phyloP scores from a whole-genome alignment of 192 early-diverging fungal genomes.

The Lobulomyces angularis region DNA sequence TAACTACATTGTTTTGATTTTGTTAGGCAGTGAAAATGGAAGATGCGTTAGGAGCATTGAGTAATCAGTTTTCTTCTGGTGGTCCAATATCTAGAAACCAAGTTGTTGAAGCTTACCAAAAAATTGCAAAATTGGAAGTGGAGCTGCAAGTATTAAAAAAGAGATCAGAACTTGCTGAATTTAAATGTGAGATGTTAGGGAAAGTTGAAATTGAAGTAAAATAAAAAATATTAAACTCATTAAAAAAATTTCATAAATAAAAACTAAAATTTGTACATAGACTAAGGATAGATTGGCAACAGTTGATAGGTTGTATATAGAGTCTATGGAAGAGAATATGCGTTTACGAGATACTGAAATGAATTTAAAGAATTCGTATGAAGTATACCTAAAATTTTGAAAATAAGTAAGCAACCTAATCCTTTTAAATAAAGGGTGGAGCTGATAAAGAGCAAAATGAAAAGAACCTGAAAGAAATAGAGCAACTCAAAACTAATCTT shows the following conservation, averaged over 20 bases:
- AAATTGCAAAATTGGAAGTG: slow-evolving; percentile 14
- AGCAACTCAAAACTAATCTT: slow-evolving; percentile 11
- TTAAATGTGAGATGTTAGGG: slow-evolving; percentile 12
- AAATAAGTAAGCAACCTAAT: no score
- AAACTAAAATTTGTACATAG: background rate
- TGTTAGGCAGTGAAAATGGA: slow-evolving; percentile 2
- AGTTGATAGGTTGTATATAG: slow-evolving; percentile 25
- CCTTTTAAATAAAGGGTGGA: no score
- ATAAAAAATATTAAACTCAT: background rate
- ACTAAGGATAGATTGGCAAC: background rate
- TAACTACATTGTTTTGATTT: background rate
- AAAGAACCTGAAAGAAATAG: slow-evolving; percentile 9
- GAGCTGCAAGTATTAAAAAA: slow-evolving; percentile 22
- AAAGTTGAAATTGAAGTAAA: slow-evolving; percentile 13
- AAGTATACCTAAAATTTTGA: no score
- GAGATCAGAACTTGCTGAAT: slow-evolving; percentile 26
- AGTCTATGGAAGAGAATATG: slow-evolving; percentile 20
- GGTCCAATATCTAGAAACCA: no score
- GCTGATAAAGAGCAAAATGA: slow-evolving; percentile 14
- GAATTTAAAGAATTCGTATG: slow-evolving; percentile 14
- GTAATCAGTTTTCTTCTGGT: no score
- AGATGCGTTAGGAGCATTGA: background rate
- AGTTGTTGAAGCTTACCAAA: background rate
- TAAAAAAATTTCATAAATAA: background rate
- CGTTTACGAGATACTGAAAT: slow-evolving; percentile 17